Conservation (phyloP, 306 rosid species). For the Aeschynomene evenia region DNA sequence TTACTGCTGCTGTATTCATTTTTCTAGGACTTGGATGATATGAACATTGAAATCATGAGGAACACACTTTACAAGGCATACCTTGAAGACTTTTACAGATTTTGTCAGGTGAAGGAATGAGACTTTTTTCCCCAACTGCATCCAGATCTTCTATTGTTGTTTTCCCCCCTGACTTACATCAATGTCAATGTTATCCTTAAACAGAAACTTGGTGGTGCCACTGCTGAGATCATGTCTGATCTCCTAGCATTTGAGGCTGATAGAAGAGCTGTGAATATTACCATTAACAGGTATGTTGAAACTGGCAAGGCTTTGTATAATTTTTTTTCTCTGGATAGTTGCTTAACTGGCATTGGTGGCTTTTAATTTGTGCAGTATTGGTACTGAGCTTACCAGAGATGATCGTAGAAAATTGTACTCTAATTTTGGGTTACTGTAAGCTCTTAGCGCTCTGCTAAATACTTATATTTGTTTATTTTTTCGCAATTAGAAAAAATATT, state of each 20-base stretch:
- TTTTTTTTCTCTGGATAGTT: not conserved
- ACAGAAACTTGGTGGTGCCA: conserved; percentile 98
- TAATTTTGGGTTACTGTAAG: conserved; percentile 94
- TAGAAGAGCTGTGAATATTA: conserved; percentile 95
- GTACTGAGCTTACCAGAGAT: conserved; percentile 97
- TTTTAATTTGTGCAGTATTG: conserved; percentile 61
- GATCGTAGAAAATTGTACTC: conserved; percentile 92
- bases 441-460: conserved; percentile 11
- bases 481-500: not conserved
- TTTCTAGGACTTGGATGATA: conserved; percentile 92
- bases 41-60: conserved; percentile 98
- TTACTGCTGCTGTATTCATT: not conserved
- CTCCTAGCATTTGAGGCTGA: conserved; percentile 98
- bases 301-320: not conserved
- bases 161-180: conserved; percentile 8
- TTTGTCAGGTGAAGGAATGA: conserved; percentile 72
- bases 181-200: conserved; percentile 32
- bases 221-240: conserved; percentile 96
- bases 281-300: conserved; percentile 77
- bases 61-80: conserved; percentile 98
- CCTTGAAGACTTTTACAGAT: conserved; percentile 93
- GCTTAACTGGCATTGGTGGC: conserved; percentile 17
- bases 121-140: not conserved
- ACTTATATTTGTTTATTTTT: not conserved
- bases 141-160: not conserved